Percentiles rank a stretch among this genome's conserved stretches.
Conservation (phyloP, 352 stramenopile genomes). For the Phytophthora macrochlamydospora region DNA sequence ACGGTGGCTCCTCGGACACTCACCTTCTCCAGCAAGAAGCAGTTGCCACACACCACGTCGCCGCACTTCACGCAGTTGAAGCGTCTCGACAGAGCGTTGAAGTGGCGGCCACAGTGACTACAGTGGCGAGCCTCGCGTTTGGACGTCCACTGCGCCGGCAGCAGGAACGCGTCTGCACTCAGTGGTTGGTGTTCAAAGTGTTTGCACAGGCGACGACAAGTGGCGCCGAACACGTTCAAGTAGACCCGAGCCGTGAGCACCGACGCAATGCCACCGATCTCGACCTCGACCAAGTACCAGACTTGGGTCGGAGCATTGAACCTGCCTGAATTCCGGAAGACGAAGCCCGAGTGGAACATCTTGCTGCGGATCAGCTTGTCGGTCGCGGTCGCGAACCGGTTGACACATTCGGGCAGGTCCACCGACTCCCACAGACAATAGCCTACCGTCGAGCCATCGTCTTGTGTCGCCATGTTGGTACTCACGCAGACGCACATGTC, state of each 20-base stretch:
- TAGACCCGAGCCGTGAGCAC: conserved; percentile 35
- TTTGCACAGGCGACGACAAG: conserved; percentile 43
- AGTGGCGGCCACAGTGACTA: conserved; percentile 24
- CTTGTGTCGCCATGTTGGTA: conserved; percentile 27
- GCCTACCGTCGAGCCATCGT: conserved; percentile 46
- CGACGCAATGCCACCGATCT: conserved; percentile 28
- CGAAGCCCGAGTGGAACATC: conserved; percentile 51
- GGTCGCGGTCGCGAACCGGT: conserved; percentile 15
- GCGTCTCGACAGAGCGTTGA: conserved; percentile 36
- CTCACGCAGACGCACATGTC: conserved; percentile 44
- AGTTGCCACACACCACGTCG: conserved; percentile 29
- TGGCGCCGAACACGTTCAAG: conserved; percentile 51
- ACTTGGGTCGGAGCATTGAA: conserved; percentile 47
- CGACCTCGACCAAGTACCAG: conserved; percentile 48
- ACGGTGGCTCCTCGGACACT: conserved; percentile 42
- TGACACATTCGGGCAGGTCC: conserved; percentile 40
- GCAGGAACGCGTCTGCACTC: conserved; percentile 41
- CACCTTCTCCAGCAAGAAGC: conserved; percentile 36
- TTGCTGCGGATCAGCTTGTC: conserved; percentile 45
- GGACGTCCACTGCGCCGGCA: conserved; percentile 30
- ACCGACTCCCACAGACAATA: conserved; percentile 70
- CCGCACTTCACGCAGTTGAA: conserved; percentile 36
- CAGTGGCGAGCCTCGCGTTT: conserved; percentile 33
- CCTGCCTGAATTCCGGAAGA: conserved; percentile 45
- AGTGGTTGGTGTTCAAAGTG: conserved; percentile 45